Base-by-base conservation (phyloP, 257 asterid genomes). In the Solanum sparsipilum region DNA sequence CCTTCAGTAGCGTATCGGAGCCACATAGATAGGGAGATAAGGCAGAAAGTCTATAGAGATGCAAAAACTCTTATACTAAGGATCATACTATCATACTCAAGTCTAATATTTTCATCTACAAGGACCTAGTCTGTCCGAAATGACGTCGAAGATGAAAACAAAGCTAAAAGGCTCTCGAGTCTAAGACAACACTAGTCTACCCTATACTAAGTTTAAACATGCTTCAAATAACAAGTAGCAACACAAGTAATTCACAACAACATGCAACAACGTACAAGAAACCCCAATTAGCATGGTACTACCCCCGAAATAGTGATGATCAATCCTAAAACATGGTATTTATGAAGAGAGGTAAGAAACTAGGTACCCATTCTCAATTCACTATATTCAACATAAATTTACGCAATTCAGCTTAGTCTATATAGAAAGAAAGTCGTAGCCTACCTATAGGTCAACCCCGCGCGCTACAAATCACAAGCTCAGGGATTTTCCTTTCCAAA, bases 1-100 rank as follows among this genome's bases (percentile, higher is more conserved):
- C 65, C n/a, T 16, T 48, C 1, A 3, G 10, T 6, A 6, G 21
- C 0, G 4, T 1, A 56, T 3, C n/a, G 0, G 1, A 18, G 4
- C 23, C 4, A 1, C 8, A 18, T 1, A 18, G 63, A 16, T 18
- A 52, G 1, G 3, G n/a, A 52, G 63, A 18, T 2, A 52, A 52
- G n/a, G 63, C 0, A 52, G 4, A 52, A 52, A 15, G 9, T 18
- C 23, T 7, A 52, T 9, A 18, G 16, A 6, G 23, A 5, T 52
- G 23, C 23, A 16, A 16, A 52, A 52, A 52, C 9, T 6, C 60
- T 16, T 48, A 48, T 3, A 48, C 58, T 48, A 15, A 48, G 21
- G 8, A 3, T 48, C 21, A 52, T 52, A 52, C 60, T 52, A 52
- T 52, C 9, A 52, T 2, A 18, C 9, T 18, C n/a, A 52, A 52